Base-by-base conservation (phyloP, 2,329 filamentous ascomycete species). In the Fusarium siculi region DNA sequence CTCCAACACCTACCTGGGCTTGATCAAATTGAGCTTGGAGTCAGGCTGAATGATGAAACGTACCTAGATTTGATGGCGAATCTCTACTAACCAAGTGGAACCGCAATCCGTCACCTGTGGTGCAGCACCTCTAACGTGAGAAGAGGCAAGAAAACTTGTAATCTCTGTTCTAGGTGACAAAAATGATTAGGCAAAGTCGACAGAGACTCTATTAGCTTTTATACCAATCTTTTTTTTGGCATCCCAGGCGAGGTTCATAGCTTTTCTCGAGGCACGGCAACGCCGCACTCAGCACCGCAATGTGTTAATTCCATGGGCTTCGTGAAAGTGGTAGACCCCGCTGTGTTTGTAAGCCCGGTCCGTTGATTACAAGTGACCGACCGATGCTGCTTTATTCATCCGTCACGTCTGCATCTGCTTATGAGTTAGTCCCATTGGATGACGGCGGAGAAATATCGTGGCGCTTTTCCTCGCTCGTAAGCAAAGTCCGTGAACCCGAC, bases 401-500 rank as follows among this genome's bases (percentile, higher is more conserved):
- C 34, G 53, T 32, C 36, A 32, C 39, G 42, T 21, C 28, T 49
- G 34, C 23, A 30, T 50, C 43, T 37, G 25, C 30, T 47, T 40
- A 53, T 39, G 36, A 39, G 23, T 42, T 54, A 54, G 50, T 54
- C 36, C 19, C 25, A 40, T 40, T 23, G 56, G 46, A 56, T 46
- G 50, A 53, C 42, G 16, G 23, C 36, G 55, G 55, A 60, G 23
- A 53, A 57, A 68, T 55, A 60, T 42, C 53, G 59, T 69, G 63
- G 69, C 60, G 72, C 50, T 59, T 68, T 58, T 56, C 46, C 50
- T 76, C 73, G 74, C 74, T 77, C 70, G 59, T 58, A 66, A 70
- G 61, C 56, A 73, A 73, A 68, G 39, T 68, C 76, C 76, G 76
- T 76, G 63, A 77, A 62, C 43, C 76, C 76, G 76, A 77, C 47